phyloP scores from a whole-genome alignment of 306 rosid genomes.

The Sicyos baderoa region DNA sequence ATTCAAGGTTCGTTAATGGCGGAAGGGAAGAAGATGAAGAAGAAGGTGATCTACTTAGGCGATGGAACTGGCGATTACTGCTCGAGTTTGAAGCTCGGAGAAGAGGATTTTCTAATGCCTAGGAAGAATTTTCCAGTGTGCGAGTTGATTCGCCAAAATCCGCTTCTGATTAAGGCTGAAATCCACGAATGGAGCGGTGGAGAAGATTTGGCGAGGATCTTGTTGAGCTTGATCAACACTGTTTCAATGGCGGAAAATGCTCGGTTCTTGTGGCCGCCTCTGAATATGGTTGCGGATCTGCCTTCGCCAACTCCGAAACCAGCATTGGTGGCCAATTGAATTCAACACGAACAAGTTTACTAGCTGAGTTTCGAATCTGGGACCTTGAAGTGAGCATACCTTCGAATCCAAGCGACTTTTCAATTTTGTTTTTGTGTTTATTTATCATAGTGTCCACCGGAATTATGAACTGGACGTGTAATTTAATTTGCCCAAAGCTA shows the following conservation, averaged over 20 bases:
- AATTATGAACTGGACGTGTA: too few species aligned
- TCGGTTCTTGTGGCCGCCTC: not conserved
- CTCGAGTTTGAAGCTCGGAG: constrained; percentile 48
- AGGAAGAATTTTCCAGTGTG: constrained; percentile 50
- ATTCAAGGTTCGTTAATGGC: constrained; percentile 23
- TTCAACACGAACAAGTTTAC: not conserved
- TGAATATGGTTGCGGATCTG: not conserved
- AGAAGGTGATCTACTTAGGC: constrained; percentile 49
- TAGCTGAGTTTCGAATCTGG: too few species aligned
- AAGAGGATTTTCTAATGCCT: constrained; percentile 47
- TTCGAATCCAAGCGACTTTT: too few species aligned
- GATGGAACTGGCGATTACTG: constrained; percentile 59
- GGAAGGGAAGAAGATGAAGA: constrained; percentile 18
- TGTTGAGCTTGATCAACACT: constrained; percentile 27
- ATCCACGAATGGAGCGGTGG: constrained; percentile 50
- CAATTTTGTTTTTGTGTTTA: too few species aligned
- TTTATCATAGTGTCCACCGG: too few species aligned
- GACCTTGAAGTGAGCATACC: too few species aligned
- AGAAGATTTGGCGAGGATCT: constrained; percentile 29
- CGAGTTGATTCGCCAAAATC: constrained; percentile 42
- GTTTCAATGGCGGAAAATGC: constrained; percentile 24
- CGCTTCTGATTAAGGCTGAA: constrained; percentile 41
- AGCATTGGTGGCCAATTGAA: constrained; percentile 9
- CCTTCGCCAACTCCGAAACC: not conserved
- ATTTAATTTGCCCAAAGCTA: too few species aligned